These are phyloP conservation scores for Zostera marina DNA, from an alignment of 116 monocot species.

Conservation along the genomic window DNA sequence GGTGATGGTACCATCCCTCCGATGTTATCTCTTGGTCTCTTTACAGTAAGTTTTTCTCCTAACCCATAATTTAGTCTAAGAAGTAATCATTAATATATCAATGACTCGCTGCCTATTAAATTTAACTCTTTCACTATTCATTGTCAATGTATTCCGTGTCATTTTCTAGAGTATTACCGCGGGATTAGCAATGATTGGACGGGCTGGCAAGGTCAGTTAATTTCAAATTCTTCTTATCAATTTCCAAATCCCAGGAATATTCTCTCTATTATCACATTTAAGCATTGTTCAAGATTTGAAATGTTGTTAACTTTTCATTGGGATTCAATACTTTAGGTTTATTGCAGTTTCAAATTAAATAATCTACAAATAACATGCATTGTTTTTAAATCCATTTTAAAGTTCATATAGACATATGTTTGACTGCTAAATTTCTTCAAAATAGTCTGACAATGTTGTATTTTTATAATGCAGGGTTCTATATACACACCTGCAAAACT, in stretches of 20 bases:
- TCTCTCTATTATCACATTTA: neutral
- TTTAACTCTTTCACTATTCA: neutral
- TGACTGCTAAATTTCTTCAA: neutral
- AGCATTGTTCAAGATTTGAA: neutral
- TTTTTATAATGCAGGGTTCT: conserved; percentile 40
- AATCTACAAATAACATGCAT: neutral
- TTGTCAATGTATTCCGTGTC: neutral
- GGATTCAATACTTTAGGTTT: neutral
- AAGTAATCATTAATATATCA: neutral
- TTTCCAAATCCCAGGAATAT: neutral
- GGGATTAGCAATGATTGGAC: conserved; percentile 81
- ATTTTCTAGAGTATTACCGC: conserved; percentile 52
- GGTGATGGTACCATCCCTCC: conserved; percentile 82
- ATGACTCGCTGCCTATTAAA: neutral
- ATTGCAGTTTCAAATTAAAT: neutral
- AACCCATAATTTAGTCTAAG: neutral
- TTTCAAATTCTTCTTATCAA: neutral
- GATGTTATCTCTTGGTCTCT: conserved; percentile 77
- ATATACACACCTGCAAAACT: conserved; percentile 50
- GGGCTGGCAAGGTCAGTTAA: conserved; percentile 50
- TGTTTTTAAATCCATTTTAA: neutral
- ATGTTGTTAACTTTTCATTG: neutral
- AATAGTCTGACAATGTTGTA: neutral
- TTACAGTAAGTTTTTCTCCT: conserved; percentile 46
- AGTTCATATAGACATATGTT: neutral